phyloP scores from a whole-genome alignment of 2,329 filamentous ascomycete species.

The Phialemonium atrogriseum region DNA sequence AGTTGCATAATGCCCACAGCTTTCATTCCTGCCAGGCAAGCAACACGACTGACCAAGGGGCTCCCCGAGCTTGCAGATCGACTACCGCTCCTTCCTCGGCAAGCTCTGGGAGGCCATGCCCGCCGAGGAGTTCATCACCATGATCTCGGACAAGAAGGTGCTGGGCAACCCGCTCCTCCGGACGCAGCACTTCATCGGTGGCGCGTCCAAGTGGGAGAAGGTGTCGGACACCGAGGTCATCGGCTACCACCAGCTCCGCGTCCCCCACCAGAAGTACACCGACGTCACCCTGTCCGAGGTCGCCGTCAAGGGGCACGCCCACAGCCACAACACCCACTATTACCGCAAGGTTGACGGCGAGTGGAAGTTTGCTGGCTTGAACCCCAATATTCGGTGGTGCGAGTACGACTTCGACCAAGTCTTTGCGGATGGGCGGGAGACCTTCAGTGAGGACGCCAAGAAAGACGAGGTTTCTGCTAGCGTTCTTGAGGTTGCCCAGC shows the following conservation, averaged over 20 bases:
- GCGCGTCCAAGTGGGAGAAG: constrained; percentile 45
- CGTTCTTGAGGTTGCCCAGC: too few relatives aligned
- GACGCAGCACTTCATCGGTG: constrained; percentile 59
- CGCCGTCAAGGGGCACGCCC: constrained; percentile 50
- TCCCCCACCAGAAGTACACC: constrained; percentile 53
- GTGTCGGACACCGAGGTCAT: constrained; percentile 49
- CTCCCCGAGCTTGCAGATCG: constrained; percentile 39
- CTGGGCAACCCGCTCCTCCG: constrained; percentile 53
- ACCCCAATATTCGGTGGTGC: constrained; percentile 46
- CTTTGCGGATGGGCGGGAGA: constrained; percentile 34
- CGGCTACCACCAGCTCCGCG: constrained; percentile 53
- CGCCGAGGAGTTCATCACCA: constrained; percentile 50
- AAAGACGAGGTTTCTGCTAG: constrained; percentile 1
- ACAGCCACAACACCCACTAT: constrained; percentile 48
- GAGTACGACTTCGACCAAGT: constrained; percentile 51
- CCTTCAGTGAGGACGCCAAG: constrained; percentile 20
- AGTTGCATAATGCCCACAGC: constrained; percentile 9
- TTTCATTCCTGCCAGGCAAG: constrained; percentile 3
- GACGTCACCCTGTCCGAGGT: constrained; percentile 38
- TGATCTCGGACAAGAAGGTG: constrained; percentile 48
- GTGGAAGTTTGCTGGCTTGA: constrained; percentile 53
- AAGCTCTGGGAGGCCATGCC: constrained; percentile 54
- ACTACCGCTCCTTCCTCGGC: constrained; percentile 60
- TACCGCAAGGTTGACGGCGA: constrained; percentile 50
- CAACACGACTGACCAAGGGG: constrained; percentile 5